Evolutionary conservation across 805 yeast genomes (phyloP), one percentile per base, ranked within the genome.

Genomic region (Yamadazyma ubonensis): DNA sequence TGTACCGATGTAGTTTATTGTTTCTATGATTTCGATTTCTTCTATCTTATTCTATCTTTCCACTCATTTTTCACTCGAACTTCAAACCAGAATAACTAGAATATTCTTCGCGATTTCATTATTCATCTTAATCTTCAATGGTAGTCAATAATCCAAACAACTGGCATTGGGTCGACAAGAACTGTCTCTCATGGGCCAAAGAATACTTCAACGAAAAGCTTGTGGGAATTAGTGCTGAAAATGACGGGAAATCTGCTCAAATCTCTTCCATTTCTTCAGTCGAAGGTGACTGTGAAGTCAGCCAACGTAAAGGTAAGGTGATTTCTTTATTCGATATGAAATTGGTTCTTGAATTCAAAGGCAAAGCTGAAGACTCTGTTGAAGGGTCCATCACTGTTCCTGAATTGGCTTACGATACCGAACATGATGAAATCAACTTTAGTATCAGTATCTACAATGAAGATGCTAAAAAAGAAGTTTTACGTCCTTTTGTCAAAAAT

Each of bases 121-220:
- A n/a, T n/a, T n/a, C n/a, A n/a, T n/a, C n/a, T n/a, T n/a, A 30
- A 17, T 19, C 3, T 14, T 12, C 25, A 32, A 91, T 91, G 97
- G 97, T 86, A 29, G 90, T 93, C 22, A 84, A 88, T 66, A 93
- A 91, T 74, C 98, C 98, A 28, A 93, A 93, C 65, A 91, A 91
- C 69, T 91, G 99, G 99, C 99, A 93, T 73, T 93, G 98, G 98
- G 97, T 90, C 47, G 97, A 91, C 67, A 91, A 91, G 64, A 93
- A 93, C 71, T 93, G 99, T 67, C 76, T 91, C 42, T 82, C 78
- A 41, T 93, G 99, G 99, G 75, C 96, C 9, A 79, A 79, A 45
- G 72, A 75, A 29, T 91, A 91, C 61, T 86, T 93, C 61, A 62
- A 65, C 21, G 75, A 77, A 33, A 75, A 79, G 32, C 67, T 89